These are phyloP conservation scores for Amphicarpaea edgeworthii DNA, from an alignment of 306 rosid genomes.

Conservation along the genomic window DNA sequence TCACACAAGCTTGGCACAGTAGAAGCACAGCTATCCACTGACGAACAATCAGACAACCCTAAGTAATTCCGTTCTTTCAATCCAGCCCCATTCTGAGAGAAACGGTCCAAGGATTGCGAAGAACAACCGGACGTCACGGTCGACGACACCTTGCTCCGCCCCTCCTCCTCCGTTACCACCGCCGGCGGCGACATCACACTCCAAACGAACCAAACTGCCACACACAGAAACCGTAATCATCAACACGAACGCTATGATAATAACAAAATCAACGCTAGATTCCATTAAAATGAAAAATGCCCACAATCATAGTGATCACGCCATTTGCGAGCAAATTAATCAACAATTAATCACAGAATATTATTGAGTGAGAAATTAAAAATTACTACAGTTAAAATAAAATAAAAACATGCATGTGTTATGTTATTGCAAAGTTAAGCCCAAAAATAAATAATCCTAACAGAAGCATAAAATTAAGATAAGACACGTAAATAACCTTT, in stretches of 20 bases:
- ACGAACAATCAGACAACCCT: slow-evolving; percentile 91
- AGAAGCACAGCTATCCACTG: slow-evolving; percentile 85
- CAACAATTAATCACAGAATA: slow-evolving; percentile 14
- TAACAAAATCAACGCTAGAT: slow-evolving; percentile 14
- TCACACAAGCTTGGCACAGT: slow-evolving; percentile 64
- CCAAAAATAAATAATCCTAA: background rate
- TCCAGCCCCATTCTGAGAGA: slow-evolving; percentile 63
- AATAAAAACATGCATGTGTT: slow-evolving; percentile 15
- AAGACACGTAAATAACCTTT: background rate
- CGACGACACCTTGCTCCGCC: slow-evolving; percentile 61
- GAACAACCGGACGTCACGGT: slow-evolving; percentile 59
- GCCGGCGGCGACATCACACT: slow-evolving; percentile 77
- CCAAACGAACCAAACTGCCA: slow-evolving; percentile 39
- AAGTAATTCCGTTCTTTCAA: slow-evolving; percentile 87
- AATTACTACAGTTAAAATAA: background rate
- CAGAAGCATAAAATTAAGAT: slow-evolving; percentile 5
- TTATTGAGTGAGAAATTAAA: background rate
- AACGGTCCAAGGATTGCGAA: slow-evolving; percentile 64
- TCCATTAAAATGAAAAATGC: background rate
- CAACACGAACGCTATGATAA: background rate
- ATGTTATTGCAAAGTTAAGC: background rate
- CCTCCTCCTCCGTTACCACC: slow-evolving; percentile 77
- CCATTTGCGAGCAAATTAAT: background rate
- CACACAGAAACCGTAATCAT: slow-evolving; percentile 30
- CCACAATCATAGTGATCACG: slow-evolving; percentile 29